Evolutionary conservation across 2,329 filamentous ascomycete genomes (phyloP), one percentile per base, ranked within the genome.

Genomic region (Exserohilum rostratum): DNA sequence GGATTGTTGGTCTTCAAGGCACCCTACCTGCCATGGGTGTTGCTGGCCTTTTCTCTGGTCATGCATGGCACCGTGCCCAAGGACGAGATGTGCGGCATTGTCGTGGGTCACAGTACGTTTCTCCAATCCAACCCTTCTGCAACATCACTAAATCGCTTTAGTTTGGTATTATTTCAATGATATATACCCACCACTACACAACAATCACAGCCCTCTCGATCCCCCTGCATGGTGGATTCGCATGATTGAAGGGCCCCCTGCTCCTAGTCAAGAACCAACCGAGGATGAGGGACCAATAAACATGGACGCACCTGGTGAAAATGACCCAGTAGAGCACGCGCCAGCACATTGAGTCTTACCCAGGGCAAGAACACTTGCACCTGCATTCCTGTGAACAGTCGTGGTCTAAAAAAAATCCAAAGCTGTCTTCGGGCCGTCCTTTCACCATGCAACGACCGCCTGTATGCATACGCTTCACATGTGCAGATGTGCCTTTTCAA

Each of bases 151-250:
- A 69, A 49, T 11, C 10, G 3, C 17, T 4, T 15, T 50, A 84
- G 83, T 98, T 35, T 98, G 93, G 89, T 99, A 98, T 76, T 99
- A 97, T 79, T 97, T 98, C 76, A 90, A 88, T 55, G 95, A 99
- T 74, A 93, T 99, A 13, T 99, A 96, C 76, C 95, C 95, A 3
- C 90, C 92, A 3, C 84, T 97, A 38, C 90, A 97, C 76, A 87
- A 89, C 60, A 91, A 91, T 15, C 88, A 89, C 46, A 84, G 90
- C 51, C 95, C 95, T 0, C 82, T 99, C 43, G 93, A 96, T 67
- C 93, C 95, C 33, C 95, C 95, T 0, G 79, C 80, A 55, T 97
- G 91, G 88, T 99, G 93, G 93, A 85, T 90, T 53, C 84, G 92
- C 37, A 70, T 98, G 15, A 96, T 96, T 69, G 92, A 88, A 46